phyloP scores from a whole-genome alignment of 106 monocot species.

The Agapanthus africanus region DNA sequence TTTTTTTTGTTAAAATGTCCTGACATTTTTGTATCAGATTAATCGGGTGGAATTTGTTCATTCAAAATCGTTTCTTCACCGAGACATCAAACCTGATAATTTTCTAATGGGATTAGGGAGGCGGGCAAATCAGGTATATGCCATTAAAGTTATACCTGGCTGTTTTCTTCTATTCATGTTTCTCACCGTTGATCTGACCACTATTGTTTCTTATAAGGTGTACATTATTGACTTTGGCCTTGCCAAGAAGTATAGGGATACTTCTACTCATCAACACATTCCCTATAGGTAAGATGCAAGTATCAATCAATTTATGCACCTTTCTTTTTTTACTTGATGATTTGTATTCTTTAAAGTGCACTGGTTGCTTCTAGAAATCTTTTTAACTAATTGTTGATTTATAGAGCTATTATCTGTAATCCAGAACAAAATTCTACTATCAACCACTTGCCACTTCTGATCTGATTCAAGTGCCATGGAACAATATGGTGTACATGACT shows the following conservation, averaged over 20 bases:
- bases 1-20: background rate
- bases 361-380: background rate
- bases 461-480: background rate
- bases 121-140: constrained; percentile 54
- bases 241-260: constrained; percentile 70
- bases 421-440: no score
- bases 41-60: constrained; percentile 62
- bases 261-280: constrained; percentile 64
- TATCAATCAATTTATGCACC: background rate
- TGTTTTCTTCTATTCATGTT: background rate
- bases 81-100: constrained; percentile 75
- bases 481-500: background rate
- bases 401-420: background rate
- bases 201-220: constrained; percentile 25
- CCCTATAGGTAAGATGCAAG: constrained; percentile 45
- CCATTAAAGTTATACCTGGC: background rate
- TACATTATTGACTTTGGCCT: constrained; percentile 75
- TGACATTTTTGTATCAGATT: constrained; percentile 7
- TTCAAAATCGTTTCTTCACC: constrained; percentile 58
- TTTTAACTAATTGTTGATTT: background rate
- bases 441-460: background rate
- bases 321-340: background rate
- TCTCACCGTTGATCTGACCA: background rate
- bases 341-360: background rate
- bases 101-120: constrained; percentile 76